Base-by-base conservation (phyloP, 371 early-diverging fungal genomes). In the Mortierella sp. region DNA sequence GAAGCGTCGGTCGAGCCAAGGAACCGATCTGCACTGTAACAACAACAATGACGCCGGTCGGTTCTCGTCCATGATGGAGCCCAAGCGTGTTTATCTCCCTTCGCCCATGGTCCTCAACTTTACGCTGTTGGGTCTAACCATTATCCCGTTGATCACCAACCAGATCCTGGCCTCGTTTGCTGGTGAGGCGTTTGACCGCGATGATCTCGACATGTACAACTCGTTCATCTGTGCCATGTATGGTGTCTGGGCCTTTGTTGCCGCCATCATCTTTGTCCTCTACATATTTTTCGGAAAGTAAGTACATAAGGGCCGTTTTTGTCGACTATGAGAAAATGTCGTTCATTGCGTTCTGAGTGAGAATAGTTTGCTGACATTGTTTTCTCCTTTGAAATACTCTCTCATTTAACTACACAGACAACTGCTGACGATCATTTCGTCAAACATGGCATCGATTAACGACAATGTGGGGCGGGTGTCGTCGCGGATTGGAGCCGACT, bases 201-300 rank as follows among this genome's bases (percentile, higher is more conserved):
- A 71, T n/a, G 80, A 80, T 24, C 55, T 77, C 69, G 72, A 71
- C 37, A 44, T 68, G 74, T 81, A 81, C 55, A 77, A 74, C 50
- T 61, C 45, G 9, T 52, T 81, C 64, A 74, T 81, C 47, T 69
- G 77, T 2, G 82, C 82, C 50, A 81, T 81, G 82, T 77, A 81
- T 55, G 82, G 77, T 5, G 82, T 81, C 52, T 81, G 82, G 82
- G 44, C 77, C 1, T 66, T 81, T 26, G 82, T 81, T 13, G 82
- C 77, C 14, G 82, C 77, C 34, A 73, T 81, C 16, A 81, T 81
- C 48, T 81, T 81, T 65, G 82, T 68, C n/a, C 70, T 81, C n/a
- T 81, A 77, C 47, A 48, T 81, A 66, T 81, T 81, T 64, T 81
- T 81, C 24, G 82, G 82, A 81, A 81, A 81, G 82, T 81, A 74